Evolutionary conservation across 2,329 filamentous ascomycete species (phyloP).

Genomic region (Chalaropsis ovoidea): DNA sequence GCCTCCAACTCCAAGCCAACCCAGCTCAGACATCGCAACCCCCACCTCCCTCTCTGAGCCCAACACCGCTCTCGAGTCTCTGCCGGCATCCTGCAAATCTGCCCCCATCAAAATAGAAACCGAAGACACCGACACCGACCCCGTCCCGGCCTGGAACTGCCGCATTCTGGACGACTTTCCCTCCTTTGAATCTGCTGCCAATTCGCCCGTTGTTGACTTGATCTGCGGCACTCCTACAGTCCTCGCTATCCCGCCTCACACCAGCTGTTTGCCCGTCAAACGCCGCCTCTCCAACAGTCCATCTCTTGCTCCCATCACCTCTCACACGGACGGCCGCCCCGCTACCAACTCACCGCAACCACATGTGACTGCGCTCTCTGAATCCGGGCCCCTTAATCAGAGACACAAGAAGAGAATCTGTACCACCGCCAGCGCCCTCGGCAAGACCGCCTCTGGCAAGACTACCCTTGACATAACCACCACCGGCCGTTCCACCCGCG

Average conservation of each 20-base stretch:
- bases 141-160: background rate
- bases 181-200: background rate
- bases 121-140: background rate
- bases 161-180: background rate
- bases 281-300: conserved; percentile 28
- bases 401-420: conserved; percentile 5
- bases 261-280: conserved; percentile 4
- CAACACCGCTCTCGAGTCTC: background rate
- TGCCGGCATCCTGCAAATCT: background rate
- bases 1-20: conserved; percentile 10
- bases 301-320: conserved; percentile 43
- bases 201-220: background rate
- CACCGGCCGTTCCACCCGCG: background rate
- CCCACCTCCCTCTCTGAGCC: background rate
- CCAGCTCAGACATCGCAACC: conserved; percentile 5
- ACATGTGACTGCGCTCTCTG: conserved; percentile 2
- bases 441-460: no score
- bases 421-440: background rate
- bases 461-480: no score
- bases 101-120: background rate
- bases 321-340: conserved; percentile 44
- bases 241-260: background rate
- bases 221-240: conserved; percentile 14
- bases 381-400: conserved; percentile 13
- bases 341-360: background rate